phyloP scores from a whole-genome alignment of 1,284 basidiomycete species.

The Fomitopsis betulina region DNA sequence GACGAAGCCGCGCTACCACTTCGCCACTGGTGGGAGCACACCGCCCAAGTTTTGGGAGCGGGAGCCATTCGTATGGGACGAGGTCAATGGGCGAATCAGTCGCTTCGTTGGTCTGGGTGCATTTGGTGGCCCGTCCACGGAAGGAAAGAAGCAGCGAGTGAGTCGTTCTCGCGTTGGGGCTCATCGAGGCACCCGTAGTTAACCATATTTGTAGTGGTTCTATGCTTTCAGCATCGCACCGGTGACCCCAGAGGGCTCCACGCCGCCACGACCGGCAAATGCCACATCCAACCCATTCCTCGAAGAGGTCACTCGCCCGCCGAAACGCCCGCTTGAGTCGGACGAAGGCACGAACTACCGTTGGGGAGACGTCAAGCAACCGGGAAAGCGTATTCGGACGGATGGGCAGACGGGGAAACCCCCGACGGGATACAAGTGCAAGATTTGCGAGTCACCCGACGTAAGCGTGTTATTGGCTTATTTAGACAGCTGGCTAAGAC shows the following conservation, averaged over 20 bases:
- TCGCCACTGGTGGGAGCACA: constrained; percentile 55
- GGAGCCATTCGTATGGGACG: constrained; percentile 84
- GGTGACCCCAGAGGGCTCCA: constrained; percentile 25
- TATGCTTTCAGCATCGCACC: constrained; percentile 70
- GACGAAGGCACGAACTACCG: constrained; percentile 58
- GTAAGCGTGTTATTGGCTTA: constrained; percentile 32
- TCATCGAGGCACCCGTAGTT: neutral
- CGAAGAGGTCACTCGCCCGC: constrained; percentile 32
- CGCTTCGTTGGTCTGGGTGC: constrained; percentile 83
- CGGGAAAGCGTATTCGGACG: constrained; percentile 49
- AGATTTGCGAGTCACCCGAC: constrained; percentile 70
- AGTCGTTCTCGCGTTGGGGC: constrained; percentile 19
- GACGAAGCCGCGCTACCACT: constrained; percentile 76
- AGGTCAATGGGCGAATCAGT: constrained; percentile 61
- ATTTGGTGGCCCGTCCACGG: constrained; percentile 63
- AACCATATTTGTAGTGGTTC: constrained; percentile 52
- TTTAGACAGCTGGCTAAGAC: neutral
- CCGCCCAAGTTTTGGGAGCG: constrained; percentile 85
- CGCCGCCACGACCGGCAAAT: constrained; percentile 52
- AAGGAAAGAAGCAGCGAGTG: constrained; percentile 82
- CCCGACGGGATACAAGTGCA: constrained; percentile 72
- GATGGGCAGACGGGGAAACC: constrained; percentile 50
- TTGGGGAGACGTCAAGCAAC: constrained; percentile 56
- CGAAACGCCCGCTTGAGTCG: constrained; percentile 52
- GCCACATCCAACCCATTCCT: constrained; percentile 72